Conservation (phyloP, 2,329 filamentous ascomycete genomes). For the Fusarium udum region DNA sequence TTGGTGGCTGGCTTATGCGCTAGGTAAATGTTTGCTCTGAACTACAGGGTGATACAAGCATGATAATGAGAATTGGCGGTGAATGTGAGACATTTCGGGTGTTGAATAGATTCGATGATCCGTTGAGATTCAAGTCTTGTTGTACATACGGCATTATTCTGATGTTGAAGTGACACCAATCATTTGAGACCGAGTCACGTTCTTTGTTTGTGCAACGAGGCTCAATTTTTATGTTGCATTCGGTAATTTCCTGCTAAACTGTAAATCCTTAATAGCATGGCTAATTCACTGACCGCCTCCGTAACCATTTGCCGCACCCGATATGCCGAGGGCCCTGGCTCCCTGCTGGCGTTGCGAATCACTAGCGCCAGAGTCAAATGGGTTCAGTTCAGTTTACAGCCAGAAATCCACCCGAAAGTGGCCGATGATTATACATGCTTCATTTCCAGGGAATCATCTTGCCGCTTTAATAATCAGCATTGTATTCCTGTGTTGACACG, state of each 20-base stretch:
- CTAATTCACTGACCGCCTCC: neutral
- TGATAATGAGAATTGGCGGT: neutral
- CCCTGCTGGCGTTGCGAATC: no score
- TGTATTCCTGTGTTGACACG: accelerated
- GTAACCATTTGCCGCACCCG: neutral
- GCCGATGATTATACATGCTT: neutral
- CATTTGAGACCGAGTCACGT: no score
- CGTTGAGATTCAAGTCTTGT: neutral
- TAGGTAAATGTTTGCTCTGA: neutral
- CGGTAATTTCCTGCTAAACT: neutral
- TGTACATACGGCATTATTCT: neutral
- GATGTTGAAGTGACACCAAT: neutral
- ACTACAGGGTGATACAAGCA: neutral
- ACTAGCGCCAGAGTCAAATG: neutral
- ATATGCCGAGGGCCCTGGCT: neutral
- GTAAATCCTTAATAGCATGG: neutral
- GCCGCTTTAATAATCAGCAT: accelerated
- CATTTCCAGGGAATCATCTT: accelerated
- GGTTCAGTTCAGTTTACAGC: neutral
- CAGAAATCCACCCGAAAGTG: neutral
- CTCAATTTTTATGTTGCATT: neutral
- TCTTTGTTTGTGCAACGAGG: neutral
- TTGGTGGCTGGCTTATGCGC: neutral
- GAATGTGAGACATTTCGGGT: neutral
- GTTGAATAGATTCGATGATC: neutral